Evolutionary conservation across 2,329 filamentous ascomycete genomes (phyloP).

Genomic region (Nothophoma quercina): DNA sequence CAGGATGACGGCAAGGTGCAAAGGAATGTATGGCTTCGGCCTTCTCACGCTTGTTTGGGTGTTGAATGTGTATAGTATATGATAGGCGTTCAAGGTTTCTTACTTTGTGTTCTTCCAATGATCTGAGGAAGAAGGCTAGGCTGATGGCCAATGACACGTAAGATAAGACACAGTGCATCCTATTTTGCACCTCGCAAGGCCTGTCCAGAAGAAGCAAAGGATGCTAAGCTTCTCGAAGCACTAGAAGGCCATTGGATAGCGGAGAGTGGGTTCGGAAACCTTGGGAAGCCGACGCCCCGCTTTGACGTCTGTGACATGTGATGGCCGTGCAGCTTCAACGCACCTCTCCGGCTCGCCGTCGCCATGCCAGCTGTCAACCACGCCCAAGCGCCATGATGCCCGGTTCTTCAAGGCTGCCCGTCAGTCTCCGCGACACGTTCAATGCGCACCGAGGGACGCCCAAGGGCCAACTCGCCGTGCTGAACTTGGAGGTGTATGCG

Average conservation of each 20-base stretch:
- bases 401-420: constrained; percentile 73
- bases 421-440: constrained; percentile 74
- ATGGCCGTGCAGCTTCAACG: constrained; percentile 2
- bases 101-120: no score
- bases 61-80: no score
- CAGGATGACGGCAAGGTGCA: no score
- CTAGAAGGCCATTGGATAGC: constrained; percentile 1
- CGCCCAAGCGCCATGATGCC: constrained; percentile 38
- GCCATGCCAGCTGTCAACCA: constrained; percentile 7
- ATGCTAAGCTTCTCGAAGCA: constrained; percentile 9
- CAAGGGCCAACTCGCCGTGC: constrained; percentile 61
- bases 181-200: no score
- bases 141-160: no score
- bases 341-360: constrained; percentile 5
- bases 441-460: constrained; percentile 66
- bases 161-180: no score
- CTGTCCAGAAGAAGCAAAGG: neutral
- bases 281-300: neutral
- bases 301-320: constrained; percentile 22
- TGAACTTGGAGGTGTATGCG: constrained; percentile 76
- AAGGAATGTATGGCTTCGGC: no score
- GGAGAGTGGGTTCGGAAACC: constrained; percentile 3
- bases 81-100: no score
- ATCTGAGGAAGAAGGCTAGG: no score
- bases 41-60: no score